Conservation (phyloP, 108 stramenopile species). For the Cylindrotheca fusiformis region DNA sequence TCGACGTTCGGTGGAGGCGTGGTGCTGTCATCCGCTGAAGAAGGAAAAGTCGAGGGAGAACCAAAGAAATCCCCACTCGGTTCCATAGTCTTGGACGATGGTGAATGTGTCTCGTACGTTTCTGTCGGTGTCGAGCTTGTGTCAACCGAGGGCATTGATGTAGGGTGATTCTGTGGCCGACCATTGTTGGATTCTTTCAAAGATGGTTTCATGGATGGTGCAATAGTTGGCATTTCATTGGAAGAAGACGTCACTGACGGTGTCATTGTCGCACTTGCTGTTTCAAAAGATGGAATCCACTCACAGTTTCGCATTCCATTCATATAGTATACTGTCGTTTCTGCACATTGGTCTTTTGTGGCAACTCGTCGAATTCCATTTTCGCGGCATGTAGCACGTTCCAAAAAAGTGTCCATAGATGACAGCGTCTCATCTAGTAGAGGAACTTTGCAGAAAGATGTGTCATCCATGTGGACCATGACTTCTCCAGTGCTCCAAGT, state of each 20-base stretch:
- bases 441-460: slow-evolving; percentile 8
- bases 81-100: too few relatives aligned
- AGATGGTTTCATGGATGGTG: not conserved
- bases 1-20: too few relatives aligned
- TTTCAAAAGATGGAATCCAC: not conserved
- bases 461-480: slow-evolving; percentile 2
- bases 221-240: not conserved
- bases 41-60: too few relatives aligned
- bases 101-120: not conserved
- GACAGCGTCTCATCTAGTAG: not conserved
- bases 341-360: not conserved
- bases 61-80: too few relatives aligned
- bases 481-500: not conserved
- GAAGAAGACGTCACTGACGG: not conserved
- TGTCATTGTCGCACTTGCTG: not conserved
- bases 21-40: too few relatives aligned
- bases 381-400: slow-evolving; percentile 1
- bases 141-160: not conserved
- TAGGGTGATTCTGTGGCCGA: not conserved
- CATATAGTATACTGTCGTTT: not conserved
- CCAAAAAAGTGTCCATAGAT: not conserved
- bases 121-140: not conserved
- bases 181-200: not conserved
- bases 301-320: slow-evolving; percentile 1
- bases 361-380: not conserved